Conservation (phyloP, 2,329 filamentous ascomycete genomes). For the Colletotrichum godetiae region DNA sequence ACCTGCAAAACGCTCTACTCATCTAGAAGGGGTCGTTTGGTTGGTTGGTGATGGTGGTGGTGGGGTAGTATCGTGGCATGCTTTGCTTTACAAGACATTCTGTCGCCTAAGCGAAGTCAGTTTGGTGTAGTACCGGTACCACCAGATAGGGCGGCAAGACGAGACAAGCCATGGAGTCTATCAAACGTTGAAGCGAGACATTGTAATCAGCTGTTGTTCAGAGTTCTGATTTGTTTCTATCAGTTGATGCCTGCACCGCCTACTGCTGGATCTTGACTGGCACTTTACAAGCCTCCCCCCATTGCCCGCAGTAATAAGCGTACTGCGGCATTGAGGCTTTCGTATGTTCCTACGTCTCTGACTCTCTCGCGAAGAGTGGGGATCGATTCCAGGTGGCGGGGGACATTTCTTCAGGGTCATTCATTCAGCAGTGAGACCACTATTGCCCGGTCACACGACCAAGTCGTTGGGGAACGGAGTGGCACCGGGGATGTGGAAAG, state of each 20-base stretch:
- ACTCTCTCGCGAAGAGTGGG: neutral
- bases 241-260: neutral
- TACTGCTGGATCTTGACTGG: neutral
- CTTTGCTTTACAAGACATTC: neutral
- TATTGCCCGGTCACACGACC: slow-evolving; percentile 15
- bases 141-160: neutral
- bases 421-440: neutral
- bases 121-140: neutral
- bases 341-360: neutral
- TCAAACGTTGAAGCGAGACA: neutral
- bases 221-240: neutral
- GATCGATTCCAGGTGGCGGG: neutral
- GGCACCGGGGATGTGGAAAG: neutral
- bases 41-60: neutral
- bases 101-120: neutral
- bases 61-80: neutral
- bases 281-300: neutral
- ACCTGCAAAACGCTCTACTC: neutral
- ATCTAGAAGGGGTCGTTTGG: neutral
- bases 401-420: neutral
- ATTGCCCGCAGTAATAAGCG: neutral
- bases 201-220: neutral
- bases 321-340: neutral
- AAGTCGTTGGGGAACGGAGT: slow-evolving; percentile 1
- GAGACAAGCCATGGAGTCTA: neutral